These are phyloP conservation scores for Lentinula edodes DNA, from an alignment of 768 basidiomycete species.

Conservation along the genomic window DNA sequence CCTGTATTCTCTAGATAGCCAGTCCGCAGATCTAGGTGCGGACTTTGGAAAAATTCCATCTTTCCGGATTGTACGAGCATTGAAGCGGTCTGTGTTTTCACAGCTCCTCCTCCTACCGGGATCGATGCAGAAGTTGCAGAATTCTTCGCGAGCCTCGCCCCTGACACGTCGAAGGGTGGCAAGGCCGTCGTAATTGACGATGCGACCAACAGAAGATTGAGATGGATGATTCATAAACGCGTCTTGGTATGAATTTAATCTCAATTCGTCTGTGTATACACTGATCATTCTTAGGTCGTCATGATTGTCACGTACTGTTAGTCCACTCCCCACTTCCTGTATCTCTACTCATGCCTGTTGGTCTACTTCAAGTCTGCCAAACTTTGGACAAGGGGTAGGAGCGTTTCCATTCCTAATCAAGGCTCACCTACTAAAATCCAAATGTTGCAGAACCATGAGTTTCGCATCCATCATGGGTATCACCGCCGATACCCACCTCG, in stretches of 20 bases:
- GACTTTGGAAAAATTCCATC: not conserved
- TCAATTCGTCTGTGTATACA: not conserved
- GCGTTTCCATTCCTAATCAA: not conserved
- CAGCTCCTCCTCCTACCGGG: conserved; percentile 18
- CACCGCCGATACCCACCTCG: conserved; percentile 34
- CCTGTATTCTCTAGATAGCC: conserved; percentile 27
- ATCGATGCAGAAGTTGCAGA: conserved; percentile 42
- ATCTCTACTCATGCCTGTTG: not conserved
- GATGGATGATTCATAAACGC: conserved; percentile 42
- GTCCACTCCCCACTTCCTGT: not conserved
- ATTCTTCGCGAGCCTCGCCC: conserved; percentile 29
- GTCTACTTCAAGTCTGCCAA: conserved; percentile 27
- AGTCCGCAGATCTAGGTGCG: conserved; percentile 13
- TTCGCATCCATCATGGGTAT: conserved; percentile 47
- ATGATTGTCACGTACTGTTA: conserved; percentile 44
- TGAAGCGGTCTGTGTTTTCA: not conserved
- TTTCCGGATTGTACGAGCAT: not conserved
- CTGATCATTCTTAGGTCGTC: conserved; percentile 19
- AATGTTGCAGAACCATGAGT: conserved; percentile 30
- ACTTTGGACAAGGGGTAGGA: conserved; percentile 40
- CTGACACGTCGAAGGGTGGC: conserved; percentile 6
- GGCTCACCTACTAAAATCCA: not conserved
- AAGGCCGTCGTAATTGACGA: conserved; percentile 33
- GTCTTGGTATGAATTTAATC: conserved; percentile 26
- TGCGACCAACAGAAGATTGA: conserved; percentile 33